Evolutionary conservation across 2,329 filamentous ascomycete species (phyloP).

Genomic region (Whalleya microplaca): DNA sequence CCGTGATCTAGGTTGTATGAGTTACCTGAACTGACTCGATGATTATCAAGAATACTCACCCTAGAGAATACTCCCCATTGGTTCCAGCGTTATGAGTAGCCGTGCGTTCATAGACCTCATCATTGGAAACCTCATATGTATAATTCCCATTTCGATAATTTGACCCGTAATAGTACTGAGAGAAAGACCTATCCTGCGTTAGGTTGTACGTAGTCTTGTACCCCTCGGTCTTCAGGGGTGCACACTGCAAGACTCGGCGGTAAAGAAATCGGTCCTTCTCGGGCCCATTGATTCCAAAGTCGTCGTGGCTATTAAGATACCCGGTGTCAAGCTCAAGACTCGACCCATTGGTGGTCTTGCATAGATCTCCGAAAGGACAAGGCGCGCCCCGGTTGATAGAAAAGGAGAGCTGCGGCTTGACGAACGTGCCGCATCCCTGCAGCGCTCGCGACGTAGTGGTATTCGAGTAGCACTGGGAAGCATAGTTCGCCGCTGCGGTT

Average conservation of each 20-base stretch:
- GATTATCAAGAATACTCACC: neutral
- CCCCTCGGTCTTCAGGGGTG: constrained; percentile 5
- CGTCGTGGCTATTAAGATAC: constrained; percentile 18
- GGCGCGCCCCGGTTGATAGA: constrained; percentile 2
- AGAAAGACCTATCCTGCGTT: neutral
- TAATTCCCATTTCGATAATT: neutral
- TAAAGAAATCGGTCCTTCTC: constrained; percentile 15
- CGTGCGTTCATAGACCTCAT: neutral
- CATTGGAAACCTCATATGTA: neutral
- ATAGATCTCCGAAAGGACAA: constrained; percentile 28
- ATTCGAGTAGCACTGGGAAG: constrained; percentile 25
- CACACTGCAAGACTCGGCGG: constrained; percentile 3
- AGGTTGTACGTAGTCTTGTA: neutral
- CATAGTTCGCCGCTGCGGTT: constrained; percentile 16
- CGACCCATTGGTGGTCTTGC: neutral
- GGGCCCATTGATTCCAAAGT: constrained; percentile 29
- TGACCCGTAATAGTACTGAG: neutral
- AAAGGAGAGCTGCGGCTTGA: constrained; percentile 3
- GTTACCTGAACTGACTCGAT: neutral
- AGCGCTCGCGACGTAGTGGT: neutral
- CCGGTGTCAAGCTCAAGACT: constrained; percentile 21
- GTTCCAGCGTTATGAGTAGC: no score
- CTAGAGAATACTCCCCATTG: neutral
- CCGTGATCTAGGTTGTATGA: neutral
- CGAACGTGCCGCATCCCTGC: neutral